Evolutionary conservation across 2,329 filamentous ascomycete genomes (phyloP).

Genomic region (Pseudocercospora crystallina): DNA sequence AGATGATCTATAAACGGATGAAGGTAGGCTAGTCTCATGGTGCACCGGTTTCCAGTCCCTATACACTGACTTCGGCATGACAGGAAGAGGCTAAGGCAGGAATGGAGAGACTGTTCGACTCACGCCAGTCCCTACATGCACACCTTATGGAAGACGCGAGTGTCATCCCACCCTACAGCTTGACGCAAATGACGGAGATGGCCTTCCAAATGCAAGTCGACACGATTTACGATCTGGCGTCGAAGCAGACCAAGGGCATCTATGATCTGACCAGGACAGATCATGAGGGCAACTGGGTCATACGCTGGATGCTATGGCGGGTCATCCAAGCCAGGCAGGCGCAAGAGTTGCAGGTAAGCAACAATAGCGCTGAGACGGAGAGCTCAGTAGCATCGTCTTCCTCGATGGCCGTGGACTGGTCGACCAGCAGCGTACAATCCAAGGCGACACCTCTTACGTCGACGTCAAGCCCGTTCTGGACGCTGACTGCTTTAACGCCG

Average conservation of each 20-base stretch:
- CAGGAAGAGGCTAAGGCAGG: slow-evolving; percentile 21
- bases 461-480: slow-evolving; percentile 3
- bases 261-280: slow-evolving; percentile 19
- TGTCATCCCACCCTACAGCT: slow-evolving; percentile 18
- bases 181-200: slow-evolving; percentile 20
- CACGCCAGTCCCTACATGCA: slow-evolving; percentile 16
- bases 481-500: not conserved
- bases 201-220: slow-evolving; percentile 21
- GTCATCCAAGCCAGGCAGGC: slow-evolving; percentile 14
- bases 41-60: not conserved
- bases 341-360: slow-evolving; percentile 6
- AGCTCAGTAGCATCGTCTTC: slow-evolving; percentile 16
- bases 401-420: slow-evolving; percentile 13
- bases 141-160: slow-evolving; percentile 14
- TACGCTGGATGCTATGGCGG: slow-evolving; percentile 26
- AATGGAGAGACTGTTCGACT: slow-evolving; percentile 22
- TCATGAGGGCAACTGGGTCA: slow-evolving; percentile 23
- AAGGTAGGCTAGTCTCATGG: slow-evolving; percentile 9
- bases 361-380: slow-evolving; percentile 18
- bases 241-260: slow-evolving; percentile 17
- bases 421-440: not conserved
- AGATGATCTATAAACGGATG: slow-evolving; percentile 21
- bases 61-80: not conserved
- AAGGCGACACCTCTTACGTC: slow-evolving; percentile 1
- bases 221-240: slow-evolving; percentile 19